phyloP scores from a whole-genome alignment of 805 yeast genomes.

The Yarrowia yakushimensis region DNA sequence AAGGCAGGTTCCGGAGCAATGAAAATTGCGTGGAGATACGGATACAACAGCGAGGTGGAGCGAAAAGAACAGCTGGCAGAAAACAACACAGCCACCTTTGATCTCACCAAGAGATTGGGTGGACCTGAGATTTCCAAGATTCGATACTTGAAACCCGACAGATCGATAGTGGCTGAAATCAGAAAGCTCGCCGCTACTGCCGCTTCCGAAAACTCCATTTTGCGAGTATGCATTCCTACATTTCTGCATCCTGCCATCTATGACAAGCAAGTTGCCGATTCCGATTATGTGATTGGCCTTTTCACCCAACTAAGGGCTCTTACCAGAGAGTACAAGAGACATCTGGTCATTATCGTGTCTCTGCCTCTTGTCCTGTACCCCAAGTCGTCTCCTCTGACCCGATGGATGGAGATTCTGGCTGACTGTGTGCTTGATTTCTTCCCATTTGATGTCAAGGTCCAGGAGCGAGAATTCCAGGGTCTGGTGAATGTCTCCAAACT shows the following conservation, averaged over 20 bases:
- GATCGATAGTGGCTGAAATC: constrained; percentile 42
- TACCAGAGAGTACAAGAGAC: constrained; percentile 45
- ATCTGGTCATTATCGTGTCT: constrained; percentile 52
- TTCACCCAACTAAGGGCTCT: constrained; percentile 56
- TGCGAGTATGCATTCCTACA: constrained; percentile 72
- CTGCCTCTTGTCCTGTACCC: constrained; percentile 66
- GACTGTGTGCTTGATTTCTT: constrained; percentile 72
- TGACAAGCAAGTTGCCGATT: constrained; percentile 47
- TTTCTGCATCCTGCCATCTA: constrained; percentile 76
- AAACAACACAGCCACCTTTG: constrained; percentile 51
- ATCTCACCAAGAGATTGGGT: constrained; percentile 63
- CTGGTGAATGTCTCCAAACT: constrained; percentile 70
- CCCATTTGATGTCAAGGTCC: constrained; percentile 72
- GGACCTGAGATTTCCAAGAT: neutral
- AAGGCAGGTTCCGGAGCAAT: constrained; percentile 44
- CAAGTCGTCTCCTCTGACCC: constrained; percentile 46
- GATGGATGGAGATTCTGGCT: constrained; percentile 54
- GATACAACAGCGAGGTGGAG: constrained; percentile 40
- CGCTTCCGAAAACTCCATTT: constrained; percentile 40
- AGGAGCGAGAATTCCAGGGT: constrained; percentile 53
- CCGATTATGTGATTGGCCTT: constrained; percentile 55
- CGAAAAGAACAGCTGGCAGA: constrained; percentile 16
- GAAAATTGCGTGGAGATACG: constrained; percentile 95
- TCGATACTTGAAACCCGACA: neutral
- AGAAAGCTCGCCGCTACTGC: constrained; percentile 39